phyloP scores from a whole-genome alignment of 2,329 filamentous ascomycete species.

The Aspergillus luchuensis region DNA sequence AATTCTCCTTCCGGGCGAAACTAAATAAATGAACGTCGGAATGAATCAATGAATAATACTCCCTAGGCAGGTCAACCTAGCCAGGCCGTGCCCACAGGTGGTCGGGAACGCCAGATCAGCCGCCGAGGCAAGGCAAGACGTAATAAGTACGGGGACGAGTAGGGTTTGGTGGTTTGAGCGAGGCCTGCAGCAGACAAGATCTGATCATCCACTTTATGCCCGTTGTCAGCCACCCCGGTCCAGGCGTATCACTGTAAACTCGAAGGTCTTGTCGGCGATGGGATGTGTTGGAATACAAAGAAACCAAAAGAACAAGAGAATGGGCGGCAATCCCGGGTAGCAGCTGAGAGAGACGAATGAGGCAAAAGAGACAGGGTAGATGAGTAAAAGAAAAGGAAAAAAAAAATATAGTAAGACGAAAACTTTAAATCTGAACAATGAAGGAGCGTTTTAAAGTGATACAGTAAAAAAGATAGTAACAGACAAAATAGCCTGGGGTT shows the following conservation, averaged over 20 bases:
- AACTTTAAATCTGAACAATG: constrained; percentile 3
- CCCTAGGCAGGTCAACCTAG: constrained; percentile 1
- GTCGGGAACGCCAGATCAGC: neutral
- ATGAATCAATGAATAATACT: neutral
- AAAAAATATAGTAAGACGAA: constrained; percentile 7
- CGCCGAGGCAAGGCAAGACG: neutral
- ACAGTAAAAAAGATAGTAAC: neutral
- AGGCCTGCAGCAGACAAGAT: neutral
- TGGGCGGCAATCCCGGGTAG: constrained; percentile 6
- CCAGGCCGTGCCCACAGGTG: neutral
- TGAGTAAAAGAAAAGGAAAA: neutral
- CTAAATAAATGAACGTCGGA: neutral
- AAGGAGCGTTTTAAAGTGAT: neutral
- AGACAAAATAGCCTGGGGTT: constrained; percentile 1
- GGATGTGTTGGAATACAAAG: constrained; percentile 6
- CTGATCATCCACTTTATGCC: neutral
- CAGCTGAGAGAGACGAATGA: constrained; percentile 3
- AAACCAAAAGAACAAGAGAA: constrained; percentile 15
- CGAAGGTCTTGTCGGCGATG: neutral
- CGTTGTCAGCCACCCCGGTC: constrained; percentile 1
- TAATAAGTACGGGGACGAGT: neutral
- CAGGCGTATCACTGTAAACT: neutral
- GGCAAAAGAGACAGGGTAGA: constrained; percentile 11
- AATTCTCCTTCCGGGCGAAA: neutral
- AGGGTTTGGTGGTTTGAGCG: neutral